Evolutionary conservation across 352 stramenopile species (phyloP).

Genomic region (Pythium phragmiticola): DNA sequence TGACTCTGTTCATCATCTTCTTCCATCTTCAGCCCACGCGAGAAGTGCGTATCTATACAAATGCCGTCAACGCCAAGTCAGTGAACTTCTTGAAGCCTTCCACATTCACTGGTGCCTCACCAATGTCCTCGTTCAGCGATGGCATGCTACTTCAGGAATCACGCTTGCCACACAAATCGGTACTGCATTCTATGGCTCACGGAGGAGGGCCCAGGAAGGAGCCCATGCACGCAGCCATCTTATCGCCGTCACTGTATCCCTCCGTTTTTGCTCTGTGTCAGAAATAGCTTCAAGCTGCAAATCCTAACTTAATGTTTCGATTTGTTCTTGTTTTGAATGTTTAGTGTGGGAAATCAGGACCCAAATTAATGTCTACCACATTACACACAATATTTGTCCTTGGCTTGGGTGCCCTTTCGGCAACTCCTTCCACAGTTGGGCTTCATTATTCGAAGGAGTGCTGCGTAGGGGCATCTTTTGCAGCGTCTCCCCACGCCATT

Average conservation of each 20-base stretch:
- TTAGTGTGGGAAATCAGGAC: background rate
- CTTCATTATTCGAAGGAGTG: background rate
- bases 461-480: background rate
- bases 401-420: slow-evolving; percentile 23
- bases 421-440: background rate
- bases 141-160: slow-evolving; percentile 27
- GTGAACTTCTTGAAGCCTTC: no score
- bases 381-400: background rate
- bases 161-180: background rate
- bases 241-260: background rate
- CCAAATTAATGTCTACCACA: slow-evolving; percentile 1
- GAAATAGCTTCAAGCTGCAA: background rate
- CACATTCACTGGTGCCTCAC: slow-evolving; percentile 19
- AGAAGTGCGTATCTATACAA: slow-evolving; percentile 40
- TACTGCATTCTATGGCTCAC: no score
- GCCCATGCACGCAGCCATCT: background rate
- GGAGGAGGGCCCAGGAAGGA: no score
- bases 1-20: slow-evolving; percentile 28
- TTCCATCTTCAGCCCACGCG: slow-evolving; percentile 32
- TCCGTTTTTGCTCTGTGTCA: background rate
- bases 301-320: background rate
- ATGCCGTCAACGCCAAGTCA: no score
- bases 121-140: slow-evolving; percentile 36
- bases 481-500: background rate
- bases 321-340: background rate